Percentiles rank a stretch among this genome's conserved stretches.
These are phyloP conservation scores for Piloderma croceum DNA, from an alignment of 768 basidiomycete genomes.

Conservation along the genomic window DNA sequence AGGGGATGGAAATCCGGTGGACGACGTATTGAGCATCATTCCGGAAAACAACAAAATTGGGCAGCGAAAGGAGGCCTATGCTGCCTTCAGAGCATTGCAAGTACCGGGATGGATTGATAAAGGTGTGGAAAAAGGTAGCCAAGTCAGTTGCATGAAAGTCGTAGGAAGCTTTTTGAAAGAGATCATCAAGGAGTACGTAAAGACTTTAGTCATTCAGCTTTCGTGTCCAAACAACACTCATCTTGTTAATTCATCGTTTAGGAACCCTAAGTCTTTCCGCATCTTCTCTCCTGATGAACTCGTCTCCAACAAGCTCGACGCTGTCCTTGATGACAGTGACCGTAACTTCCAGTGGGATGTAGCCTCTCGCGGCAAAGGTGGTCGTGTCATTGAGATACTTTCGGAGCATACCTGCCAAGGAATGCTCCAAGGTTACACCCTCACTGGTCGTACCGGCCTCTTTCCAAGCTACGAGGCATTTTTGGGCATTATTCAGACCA, in stretches of 20 bases:
- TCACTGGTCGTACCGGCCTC: conserved; percentile 79
- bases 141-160: conserved; percentile 75
- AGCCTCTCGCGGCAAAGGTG: conserved; percentile 60
- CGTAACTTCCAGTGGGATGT: conserved; percentile 87
- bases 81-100: conserved; percentile 51
- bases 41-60: conserved; percentile 61
- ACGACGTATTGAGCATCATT: conserved; percentile 53
- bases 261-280: conserved; percentile 74
- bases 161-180: conserved; percentile 52
- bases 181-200: conserved; percentile 48
- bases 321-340: conserved; percentile 58
- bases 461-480: conserved; percentile 93
- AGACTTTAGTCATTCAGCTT: neutral
- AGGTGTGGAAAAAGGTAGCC: conserved; percentile 45
- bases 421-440: conserved; percentile 89
- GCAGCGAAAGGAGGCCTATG: conserved; percentile 62
- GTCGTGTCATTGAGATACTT: conserved; percentile 83
- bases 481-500: conserved; percentile 83
- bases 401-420: conserved; percentile 87
- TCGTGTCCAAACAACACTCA: neutral
- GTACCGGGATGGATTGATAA: conserved; percentile 63
- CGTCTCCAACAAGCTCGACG: conserved; percentile 84
- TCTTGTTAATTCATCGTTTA: conserved; percentile 16
- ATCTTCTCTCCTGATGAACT: conserved; percentile 91
- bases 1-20: conserved; percentile 44